Percentiles rank a stretch among this genome's conserved stretches.
Evolutionary conservation across 2,329 filamentous ascomycete genomes (phyloP).

Genomic region (Fusarium foetens): DNA sequence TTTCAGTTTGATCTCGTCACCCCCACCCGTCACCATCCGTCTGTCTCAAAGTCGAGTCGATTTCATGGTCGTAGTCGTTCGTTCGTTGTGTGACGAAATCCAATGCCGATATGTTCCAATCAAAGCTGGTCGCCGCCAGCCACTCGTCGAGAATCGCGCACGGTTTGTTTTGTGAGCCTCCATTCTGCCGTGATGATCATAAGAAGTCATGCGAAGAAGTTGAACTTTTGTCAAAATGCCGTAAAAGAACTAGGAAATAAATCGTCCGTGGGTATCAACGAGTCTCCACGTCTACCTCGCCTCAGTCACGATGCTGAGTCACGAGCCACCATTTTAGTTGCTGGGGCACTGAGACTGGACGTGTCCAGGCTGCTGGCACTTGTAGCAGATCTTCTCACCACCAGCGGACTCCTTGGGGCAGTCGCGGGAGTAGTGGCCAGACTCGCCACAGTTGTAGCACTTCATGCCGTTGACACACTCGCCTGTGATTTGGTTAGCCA

Average conservation of each 20-base stretch:
- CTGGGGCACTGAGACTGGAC: slow-evolving; percentile 94
- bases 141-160: slow-evolving; percentile 44
- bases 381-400: slow-evolving; percentile 98
- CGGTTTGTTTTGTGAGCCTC: slow-evolving; percentile 41
- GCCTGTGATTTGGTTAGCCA: slow-evolving; percentile 55
- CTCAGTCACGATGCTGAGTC: slow-evolving; percentile 40
- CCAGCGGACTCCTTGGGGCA: slow-evolving; percentile 90
- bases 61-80: slow-evolving; percentile 40
- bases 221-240: slow-evolving; percentile 47
- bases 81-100: slow-evolving; percentile 45
- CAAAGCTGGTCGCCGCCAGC: slow-evolving; percentile 37
- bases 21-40: slow-evolving; percentile 45
- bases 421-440: slow-evolving; percentile 94
- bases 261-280: slow-evolving; percentile 56
- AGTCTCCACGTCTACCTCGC: slow-evolving; percentile 54
- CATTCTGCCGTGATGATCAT: slow-evolving; percentile 46
- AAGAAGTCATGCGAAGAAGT: slow-evolving; percentile 45
- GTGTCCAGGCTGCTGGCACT: slow-evolving; percentile 86
- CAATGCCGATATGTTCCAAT: slow-evolving; percentile 47
- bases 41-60: slow-evolving; percentile 43
- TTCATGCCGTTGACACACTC: slow-evolving; percentile 99
- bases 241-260: slow-evolving; percentile 44
- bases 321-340: slow-evolving; percentile 61
- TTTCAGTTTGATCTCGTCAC: slow-evolving; percentile 39
- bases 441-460: slow-evolving; percentile 98